Conservation (phyloP, 1,139 yeast species). For the Pichia sp. region DNA sequence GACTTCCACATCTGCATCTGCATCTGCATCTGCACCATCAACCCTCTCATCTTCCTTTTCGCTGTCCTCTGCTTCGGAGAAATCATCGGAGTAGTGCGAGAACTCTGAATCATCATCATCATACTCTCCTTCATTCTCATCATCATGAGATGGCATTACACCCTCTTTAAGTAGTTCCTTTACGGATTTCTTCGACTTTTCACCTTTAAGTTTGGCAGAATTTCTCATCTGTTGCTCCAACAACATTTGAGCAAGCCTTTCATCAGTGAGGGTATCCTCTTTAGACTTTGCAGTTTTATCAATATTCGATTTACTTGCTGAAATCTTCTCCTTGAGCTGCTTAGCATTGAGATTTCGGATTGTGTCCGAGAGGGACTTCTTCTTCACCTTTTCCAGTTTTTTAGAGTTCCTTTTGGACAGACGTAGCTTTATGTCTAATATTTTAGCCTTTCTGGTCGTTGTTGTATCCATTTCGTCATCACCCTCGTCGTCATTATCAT, state of each 20-base stretch:
- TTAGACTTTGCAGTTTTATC: slow-evolving; percentile 8
- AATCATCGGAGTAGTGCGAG: slow-evolving; percentile 12
- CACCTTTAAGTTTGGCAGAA: slow-evolving; percentile 15
- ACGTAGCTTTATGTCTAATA: slow-evolving; percentile 7
- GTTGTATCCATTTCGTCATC: background rate
- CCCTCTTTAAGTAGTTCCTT: slow-evolving; percentile 13
- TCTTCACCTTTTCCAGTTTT: slow-evolving; percentile 2
- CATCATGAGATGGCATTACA: slow-evolving; percentile 14
- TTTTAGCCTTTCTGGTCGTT: slow-evolving; percentile 6
- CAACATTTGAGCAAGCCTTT: slow-evolving; percentile 18
- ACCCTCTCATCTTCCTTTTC: background rate
- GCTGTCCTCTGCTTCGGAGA: slow-evolving; percentile 6
- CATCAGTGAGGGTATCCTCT: slow-evolving; percentile 14
- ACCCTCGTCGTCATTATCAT: background rate
- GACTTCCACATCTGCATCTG: background rate
- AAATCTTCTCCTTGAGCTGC: slow-evolving; percentile 14
- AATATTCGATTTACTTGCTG: slow-evolving; percentile 3
- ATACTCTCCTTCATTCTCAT: no score
- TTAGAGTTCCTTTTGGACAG: slow-evolving; percentile 7
- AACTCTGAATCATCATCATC: slow-evolving; percentile 15
- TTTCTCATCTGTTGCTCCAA: slow-evolving; percentile 15
- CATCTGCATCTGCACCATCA: background rate
- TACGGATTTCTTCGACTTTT: slow-evolving; percentile 7
- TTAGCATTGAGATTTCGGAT: slow-evolving; percentile 15
- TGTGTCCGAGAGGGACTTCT: slow-evolving; percentile 8